Percentiles rank a stretch among this genome's conserved stretches.
Conservation (phyloP, 2,329 filamentous ascomycete genomes). For the Fusarium euwallaceae region DNA sequence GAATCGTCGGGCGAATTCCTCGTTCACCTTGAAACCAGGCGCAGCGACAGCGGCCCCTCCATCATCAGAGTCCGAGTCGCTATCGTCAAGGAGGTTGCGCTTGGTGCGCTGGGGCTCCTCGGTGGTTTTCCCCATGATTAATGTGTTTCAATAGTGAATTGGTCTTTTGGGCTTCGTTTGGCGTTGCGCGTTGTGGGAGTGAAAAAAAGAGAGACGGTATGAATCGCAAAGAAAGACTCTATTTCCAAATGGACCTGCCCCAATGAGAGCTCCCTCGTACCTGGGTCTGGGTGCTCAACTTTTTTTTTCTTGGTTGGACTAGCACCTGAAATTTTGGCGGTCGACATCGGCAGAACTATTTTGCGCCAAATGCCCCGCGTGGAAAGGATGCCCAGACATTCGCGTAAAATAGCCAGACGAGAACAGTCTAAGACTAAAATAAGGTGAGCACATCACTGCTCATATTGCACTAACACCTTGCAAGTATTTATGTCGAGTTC, state of each 20-base stretch:
- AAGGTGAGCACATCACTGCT: background rate
- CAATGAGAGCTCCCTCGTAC: constrained; percentile 32
- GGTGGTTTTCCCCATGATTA: constrained; percentile 35
- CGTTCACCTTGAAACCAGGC: constrained; percentile 82
- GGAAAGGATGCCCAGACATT: background rate
- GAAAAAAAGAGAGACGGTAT: constrained; percentile 17
- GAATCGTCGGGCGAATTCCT: constrained; percentile 89
- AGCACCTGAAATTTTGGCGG: constrained; percentile 51
- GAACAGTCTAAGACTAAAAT: background rate
- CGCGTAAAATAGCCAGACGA: constrained; percentile 10
- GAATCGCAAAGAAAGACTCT: constrained; percentile 13
- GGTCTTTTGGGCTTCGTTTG: background rate
- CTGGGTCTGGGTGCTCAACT: constrained; percentile 25
- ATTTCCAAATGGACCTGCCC: constrained; percentile 27
- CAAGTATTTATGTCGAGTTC: background rate
- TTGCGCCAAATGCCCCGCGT: constrained; percentile 1
- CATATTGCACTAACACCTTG: rapidly evolving
- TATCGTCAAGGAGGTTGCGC: constrained; percentile 69
- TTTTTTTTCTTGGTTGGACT: constrained; percentile 47
- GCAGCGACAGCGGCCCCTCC: constrained; percentile 56
- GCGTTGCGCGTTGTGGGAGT: background rate
- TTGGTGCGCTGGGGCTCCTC: constrained; percentile 56
- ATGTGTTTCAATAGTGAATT: background rate
- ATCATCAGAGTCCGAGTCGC: constrained; percentile 62
- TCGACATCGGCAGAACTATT: constrained; percentile 31